Evolutionary conservation across 148 eudicot genomes (phyloP), one percentile per base, ranked within the genome.

Genomic region (Heliamphora exappendiculata): DNA sequence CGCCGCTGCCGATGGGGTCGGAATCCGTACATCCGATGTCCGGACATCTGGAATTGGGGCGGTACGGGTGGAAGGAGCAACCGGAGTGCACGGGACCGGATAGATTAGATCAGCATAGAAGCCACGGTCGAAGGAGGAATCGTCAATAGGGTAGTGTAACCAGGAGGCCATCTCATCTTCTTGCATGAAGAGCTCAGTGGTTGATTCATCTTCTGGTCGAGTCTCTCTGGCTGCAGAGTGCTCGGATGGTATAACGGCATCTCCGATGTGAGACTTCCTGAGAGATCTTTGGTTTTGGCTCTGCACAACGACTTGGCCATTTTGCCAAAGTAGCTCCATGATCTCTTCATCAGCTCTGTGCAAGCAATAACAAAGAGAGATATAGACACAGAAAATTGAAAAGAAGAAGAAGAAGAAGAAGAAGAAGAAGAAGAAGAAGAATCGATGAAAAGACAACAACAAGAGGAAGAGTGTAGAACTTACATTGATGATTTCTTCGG

Each of bases 81-180:
- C 54, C 1, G 85, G 3, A 73, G 77, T 33, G 54, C 71, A 3
- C 16, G 82, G 79, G 5, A 68, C 58, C 14, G 84, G 78, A 34
- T 73, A 77, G 31, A 87, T 77, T 33, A 88, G 73, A 74, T 88
- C 91, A 33, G 83, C 44, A 64, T 89, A 87, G 51, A 90, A 70
- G 57, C 90, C 84, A 0, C 82, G 87, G 29, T 80, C 85, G 44
- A 88, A 79, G 20, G 82, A 57, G 29, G 79, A 20, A 2, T 81
- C 90, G 3, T 90, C 92, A 7, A 81, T 44, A 0, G 94, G 92
- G 70, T 76, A 87, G 42, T 92, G 92, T 37, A 92, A 84, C 97
- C 97, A 92, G 0, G 92, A 76, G 13, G 87, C 84, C 94, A 88
- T 87, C 79, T 90, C 97, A 24, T 88, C 92, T 44, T 89, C 93